Base-by-base conservation (phyloP, 2,329 filamentous ascomycete genomes). In the Aphanocladium album region DNA sequence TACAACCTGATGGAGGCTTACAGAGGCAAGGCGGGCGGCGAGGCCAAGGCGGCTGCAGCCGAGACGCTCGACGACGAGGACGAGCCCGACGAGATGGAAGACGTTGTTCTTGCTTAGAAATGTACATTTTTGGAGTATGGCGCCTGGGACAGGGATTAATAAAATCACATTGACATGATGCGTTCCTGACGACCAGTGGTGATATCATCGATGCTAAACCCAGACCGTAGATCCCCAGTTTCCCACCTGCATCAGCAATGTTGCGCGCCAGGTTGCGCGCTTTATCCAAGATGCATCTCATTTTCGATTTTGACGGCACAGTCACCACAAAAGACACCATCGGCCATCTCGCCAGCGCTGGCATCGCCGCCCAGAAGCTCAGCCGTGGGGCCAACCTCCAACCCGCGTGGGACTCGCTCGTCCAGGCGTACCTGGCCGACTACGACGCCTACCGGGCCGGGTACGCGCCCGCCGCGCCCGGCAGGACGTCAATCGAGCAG, bases 71-170 rank as follows among this genome's bases (percentile, higher is more conserved):
- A 85, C 25, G 83, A 83, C 17, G 89, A 90, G 27, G 85, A 87
- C 23, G 83, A 85, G 23, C 81, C 87, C 57, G 79, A 88, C 61
- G 86, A 91, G 73, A 92, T 95, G 83, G 90, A 93, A 73, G 90
- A 92, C 73, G 89, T 93, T n/a, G 55, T 57, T 39, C 55, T 57
- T 16, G 19, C 53, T 27, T 50, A 41, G 2, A 57, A 56, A 21
- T 49, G 21, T 39, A 49, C 30, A 49, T 39, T 41, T n/a, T n/a
- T n/a, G 55, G 55, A 50, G 55, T 57, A 39, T 41, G 55, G 55
- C 45, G 55, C 25, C 6, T 5, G 27, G 51, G 23, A 43, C 23
- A n/a, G 17, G 41, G 17, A 17, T 11, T 7, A 46, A 33, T 56
- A 47, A 8, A 37, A 35, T 47, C 47, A 35, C 23, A 25, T 35